A percentile compares a stretch with the other conserved stretches of the same genome.
phyloP scores from a whole-genome alignment of 1,139 yeast genomes.

The Debaryomycetaceae sp. region DNA sequence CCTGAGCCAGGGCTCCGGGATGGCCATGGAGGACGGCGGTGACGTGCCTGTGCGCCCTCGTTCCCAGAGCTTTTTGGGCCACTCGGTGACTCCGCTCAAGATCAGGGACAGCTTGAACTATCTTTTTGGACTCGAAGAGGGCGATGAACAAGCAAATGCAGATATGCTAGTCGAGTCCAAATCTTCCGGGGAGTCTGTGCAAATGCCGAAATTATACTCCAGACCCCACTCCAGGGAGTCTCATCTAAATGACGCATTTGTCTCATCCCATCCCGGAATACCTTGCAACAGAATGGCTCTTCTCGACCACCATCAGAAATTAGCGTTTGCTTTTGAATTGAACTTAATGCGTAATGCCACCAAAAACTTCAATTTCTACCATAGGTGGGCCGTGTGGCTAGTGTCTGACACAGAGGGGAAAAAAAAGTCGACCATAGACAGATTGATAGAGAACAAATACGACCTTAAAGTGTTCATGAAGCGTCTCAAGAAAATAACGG shows the following conservation, averaged over 20 bases:
- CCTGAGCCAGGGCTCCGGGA: not conserved
- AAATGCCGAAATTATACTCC: not conserved
- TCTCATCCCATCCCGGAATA: slow-evolving; percentile 6
- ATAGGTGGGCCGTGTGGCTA: slow-evolving; percentile 18
- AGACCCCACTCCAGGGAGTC: slow-evolving; percentile 1
- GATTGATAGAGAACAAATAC: slow-evolving; percentile 13
- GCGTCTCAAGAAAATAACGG: slow-evolving; percentile 5
- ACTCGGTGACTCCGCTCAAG: slow-evolving; percentile 16
- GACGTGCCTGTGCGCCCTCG: not conserved
- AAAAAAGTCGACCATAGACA: slow-evolving; percentile 5
- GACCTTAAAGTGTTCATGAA: slow-evolving; percentile 13
- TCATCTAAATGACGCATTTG: not conserved
- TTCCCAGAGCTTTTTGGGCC: slow-evolving; percentile 4
- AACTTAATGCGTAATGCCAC: slow-evolving; percentile 8
- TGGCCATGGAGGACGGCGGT: not conserved
- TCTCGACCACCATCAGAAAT: slow-evolving; percentile 10
- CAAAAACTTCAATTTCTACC: slow-evolving; percentile 15
- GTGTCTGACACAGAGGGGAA: slow-evolving; percentile 1
- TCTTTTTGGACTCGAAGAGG: slow-evolving; percentile 8
- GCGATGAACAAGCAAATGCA: not conserved
- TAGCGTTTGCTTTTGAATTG: slow-evolving; percentile 9
- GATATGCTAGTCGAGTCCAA: not conserved
- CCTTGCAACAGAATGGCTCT: slow-evolving; percentile 17
- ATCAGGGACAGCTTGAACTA: slow-evolving; percentile 17
- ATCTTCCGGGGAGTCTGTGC: not conserved